Evolutionary conservation across 1,139 yeast species (phyloP).

Genomic region (Magnusiomyces suaveolens): DNA sequence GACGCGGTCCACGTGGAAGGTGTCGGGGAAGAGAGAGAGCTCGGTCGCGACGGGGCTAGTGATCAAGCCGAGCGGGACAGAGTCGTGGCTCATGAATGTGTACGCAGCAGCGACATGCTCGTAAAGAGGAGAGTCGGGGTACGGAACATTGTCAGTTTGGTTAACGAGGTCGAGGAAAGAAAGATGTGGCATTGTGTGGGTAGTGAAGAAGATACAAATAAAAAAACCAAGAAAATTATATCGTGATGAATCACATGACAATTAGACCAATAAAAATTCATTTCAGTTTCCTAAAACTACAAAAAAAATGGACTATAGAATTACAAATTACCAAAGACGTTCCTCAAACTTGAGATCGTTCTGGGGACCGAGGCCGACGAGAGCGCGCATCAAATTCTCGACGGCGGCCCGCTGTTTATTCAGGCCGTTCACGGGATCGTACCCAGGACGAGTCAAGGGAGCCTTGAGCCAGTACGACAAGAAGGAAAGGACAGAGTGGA

Average conservation of each 20-base stretch:
- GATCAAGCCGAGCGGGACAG: conserved; percentile 46
- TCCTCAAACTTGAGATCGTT: conserved; percentile 93
- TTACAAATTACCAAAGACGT: conserved; percentile 43
- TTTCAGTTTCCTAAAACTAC: not conserved
- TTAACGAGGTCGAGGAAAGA: conserved; percentile 31
- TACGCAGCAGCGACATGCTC: conserved; percentile 31
- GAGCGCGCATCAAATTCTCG: conserved; percentile 80
- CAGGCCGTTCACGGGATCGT: conserved; percentile 82
- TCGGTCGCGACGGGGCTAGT: no score
- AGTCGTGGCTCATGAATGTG: conserved; percentile 44
- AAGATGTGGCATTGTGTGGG: not conserved
- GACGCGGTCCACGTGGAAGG: no score
- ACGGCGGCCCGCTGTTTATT: conserved; percentile 90
- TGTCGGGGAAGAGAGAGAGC: no score
- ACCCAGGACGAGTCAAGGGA: conserved; percentile 86
- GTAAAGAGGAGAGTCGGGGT: conserved; percentile 23
- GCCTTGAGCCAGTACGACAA: conserved; percentile 96
- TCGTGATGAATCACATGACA: no score
- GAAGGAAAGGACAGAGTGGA: conserved; percentile 80
- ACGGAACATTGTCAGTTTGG: conserved; percentile 45
- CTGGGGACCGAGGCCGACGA: conserved; percentile 82
- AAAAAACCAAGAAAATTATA: no score
- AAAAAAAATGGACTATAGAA: not conserved
- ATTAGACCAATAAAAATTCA: not conserved
- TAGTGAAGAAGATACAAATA: not conserved